Percentiles rank a stretch among this genome's conserved stretches.
phyloP scores from a whole-genome alignment of 306 rosid genomes.

The Prunus mira region DNA sequence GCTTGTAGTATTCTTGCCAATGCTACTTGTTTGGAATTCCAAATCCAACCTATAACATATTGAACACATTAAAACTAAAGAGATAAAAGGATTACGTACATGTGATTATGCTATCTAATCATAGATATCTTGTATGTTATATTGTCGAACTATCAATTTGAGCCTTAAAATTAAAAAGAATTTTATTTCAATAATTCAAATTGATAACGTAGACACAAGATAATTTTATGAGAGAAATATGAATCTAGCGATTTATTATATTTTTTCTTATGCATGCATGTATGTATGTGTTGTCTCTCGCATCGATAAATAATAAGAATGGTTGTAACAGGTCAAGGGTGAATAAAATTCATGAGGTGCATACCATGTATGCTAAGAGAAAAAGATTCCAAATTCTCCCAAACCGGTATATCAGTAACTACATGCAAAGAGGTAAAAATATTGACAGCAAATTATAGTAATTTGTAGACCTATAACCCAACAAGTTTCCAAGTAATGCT shows the following conservation, averaged over 20 bases:
- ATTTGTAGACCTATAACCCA: background rate
- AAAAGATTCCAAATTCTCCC: slow-evolving; percentile 21
- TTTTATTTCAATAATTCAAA: background rate
- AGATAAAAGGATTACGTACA: background rate
- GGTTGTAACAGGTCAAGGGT: background rate
- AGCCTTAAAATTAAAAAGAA: background rate
- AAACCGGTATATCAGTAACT: slow-evolving; percentile 18
- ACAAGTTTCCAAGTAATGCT: background rate
- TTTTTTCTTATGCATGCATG: background rate
- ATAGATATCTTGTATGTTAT: too few relatives aligned
- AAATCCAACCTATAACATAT: background rate
- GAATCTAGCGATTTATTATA: background rate
- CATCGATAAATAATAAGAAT: too few relatives aligned
- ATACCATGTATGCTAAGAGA: slow-evolving; percentile 17
- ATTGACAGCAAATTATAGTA: slow-evolving; percentile 10
- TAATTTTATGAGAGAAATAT: too few relatives aligned
- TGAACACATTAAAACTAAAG: background rate
- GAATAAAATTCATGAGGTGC: background rate
- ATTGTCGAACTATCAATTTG: background rate
- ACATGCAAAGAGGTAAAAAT: background rate
- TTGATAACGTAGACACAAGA: background rate
- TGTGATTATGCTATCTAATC: too few relatives aligned
- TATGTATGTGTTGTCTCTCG: background rate
- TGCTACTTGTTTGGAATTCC: background rate
- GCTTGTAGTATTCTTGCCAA: background rate